A percentile compares a stretch with the other conserved stretches of the same genome.
Conservation (phyloP, 73 alveolate species). For the Uronychia binucleata region DNA sequence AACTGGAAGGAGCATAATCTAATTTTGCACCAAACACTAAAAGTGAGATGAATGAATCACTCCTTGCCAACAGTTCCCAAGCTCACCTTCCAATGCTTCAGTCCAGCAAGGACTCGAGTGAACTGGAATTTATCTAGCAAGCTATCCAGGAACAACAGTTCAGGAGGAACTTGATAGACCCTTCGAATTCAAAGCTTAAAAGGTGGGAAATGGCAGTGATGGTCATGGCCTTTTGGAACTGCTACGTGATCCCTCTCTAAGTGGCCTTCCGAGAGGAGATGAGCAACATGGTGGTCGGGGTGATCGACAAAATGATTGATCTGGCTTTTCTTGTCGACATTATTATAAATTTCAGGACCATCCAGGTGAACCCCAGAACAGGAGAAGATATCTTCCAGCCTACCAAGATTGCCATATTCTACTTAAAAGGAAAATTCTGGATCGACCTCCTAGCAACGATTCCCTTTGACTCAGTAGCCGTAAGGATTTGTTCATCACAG, state of each 20-base stretch:
- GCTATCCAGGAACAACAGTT: too few relatives aligned
- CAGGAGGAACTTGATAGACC: too few relatives aligned
- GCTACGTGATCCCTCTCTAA: slow-evolving; percentile 2
- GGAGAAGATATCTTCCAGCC: slow-evolving; percentile 17
- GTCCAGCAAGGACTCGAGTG: too few relatives aligned
- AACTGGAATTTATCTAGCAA: too few relatives aligned
- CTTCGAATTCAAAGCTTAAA: too few relatives aligned
- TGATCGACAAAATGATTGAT: neutral
- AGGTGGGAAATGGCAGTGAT: neutral
- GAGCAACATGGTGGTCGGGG: neutral
- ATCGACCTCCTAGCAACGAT: slow-evolving; percentile 44
- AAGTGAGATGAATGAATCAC: too few relatives aligned
- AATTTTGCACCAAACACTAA: too few relatives aligned
- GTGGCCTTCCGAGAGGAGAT: neutral
- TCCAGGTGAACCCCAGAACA: neutral
- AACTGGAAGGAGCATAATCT: too few relatives aligned
- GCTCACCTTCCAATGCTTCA: too few relatives aligned
- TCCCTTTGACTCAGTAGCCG: slow-evolving; percentile 33
- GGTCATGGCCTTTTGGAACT: neutral
- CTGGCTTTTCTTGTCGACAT: neutral
- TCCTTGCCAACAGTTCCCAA: too few relatives aligned
- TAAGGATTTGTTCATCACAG: neutral
- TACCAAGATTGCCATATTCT: slow-evolving; percentile 17
- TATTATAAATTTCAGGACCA: neutral
- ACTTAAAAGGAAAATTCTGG: slow-evolving; percentile 27